phyloP scores from a whole-genome alignment of 306 rosid species.

The Boehmeria nivea region DNA sequence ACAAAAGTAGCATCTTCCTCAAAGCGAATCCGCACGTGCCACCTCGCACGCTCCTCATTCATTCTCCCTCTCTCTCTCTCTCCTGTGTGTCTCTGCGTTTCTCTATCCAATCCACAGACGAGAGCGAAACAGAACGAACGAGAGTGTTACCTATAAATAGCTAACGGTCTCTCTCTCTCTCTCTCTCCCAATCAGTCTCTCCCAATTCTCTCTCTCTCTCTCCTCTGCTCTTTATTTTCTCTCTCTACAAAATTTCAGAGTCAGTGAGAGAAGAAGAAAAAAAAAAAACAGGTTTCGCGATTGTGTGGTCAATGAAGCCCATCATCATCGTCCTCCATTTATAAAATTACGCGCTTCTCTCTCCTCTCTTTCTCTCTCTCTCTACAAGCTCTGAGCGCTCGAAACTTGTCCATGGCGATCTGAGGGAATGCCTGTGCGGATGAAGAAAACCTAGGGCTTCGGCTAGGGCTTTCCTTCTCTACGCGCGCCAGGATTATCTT shows the following conservation, averaged over 20 bases:
- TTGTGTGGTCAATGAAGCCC: conserved; percentile 10
- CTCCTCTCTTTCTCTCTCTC: conserved; percentile 5
- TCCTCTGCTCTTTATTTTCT: background rate
- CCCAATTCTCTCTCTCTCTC: background rate
- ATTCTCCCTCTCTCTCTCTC: background rate
- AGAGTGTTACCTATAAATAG: conserved; percentile 6
- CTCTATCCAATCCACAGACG: too few species aligned
- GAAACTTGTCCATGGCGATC: conserved; percentile 30
- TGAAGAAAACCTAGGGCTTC: conserved; percentile 10
- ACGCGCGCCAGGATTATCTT: background rate
- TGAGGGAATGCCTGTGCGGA: conserved; percentile 19
- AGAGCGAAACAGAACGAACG: too few species aligned
- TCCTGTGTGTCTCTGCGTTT: too few species aligned
- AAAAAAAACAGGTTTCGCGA: background rate
- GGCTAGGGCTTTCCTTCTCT: too few species aligned
- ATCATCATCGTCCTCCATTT: background rate
- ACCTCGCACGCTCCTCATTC: background rate
- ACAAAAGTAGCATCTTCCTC: background rate
- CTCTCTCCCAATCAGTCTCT: background rate
- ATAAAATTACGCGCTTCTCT: background rate
- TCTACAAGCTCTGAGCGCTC: too few species aligned
- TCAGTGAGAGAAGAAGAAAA: background rate
- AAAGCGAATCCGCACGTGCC: conserved; percentile 10
- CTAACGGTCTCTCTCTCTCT: conserved; percentile 12
- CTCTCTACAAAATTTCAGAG: background rate